Evolutionary conservation across 2,329 filamentous ascomycete genomes (phyloP), one percentile per base, ranked within the genome.

Genomic region (Botrytis pseudocinerea): DNA sequence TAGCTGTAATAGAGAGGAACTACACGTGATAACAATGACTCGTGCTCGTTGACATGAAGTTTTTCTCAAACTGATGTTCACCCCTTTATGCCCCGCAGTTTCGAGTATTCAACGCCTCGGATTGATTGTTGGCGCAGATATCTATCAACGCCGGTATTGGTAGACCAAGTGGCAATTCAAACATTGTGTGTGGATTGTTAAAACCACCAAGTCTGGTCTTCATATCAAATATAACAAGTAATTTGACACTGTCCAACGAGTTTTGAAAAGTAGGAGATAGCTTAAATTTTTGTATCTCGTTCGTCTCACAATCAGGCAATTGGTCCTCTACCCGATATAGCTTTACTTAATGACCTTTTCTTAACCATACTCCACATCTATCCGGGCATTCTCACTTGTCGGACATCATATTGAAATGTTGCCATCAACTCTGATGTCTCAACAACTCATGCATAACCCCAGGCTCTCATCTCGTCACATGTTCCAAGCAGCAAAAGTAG

Each of bases 81-180:
- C 25, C 12, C 12, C 25, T 54, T 54, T 7, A 8, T 16, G 5
- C 32, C 3, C 12, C 12, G 25, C 48, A 54, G 1, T 28, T 54
- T 54, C 14, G 7, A 28, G 25, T 5, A 54, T n/a, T 54, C 25
- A 54, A 28, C 14, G 48, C 12, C 25, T 54, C 25, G 25, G 48
- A 28, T 12, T 14, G 48, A 28, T 12, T 14, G 25, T n/a, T 51
- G 25, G 4, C 5, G 4, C 12, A 28, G 6, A 16, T 9, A 54
- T 28, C 25, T 28, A 7, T 1, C 12, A 54, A 28, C 1, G 8
- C 5, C 12, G 0, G 14, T 54, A 18, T 54, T 28, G n/a, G 51
- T 54, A 9, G 20, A 28, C 6, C 12, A 8, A n/a, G 1, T 14
- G 14, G 18, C 18, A 18, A 18, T 8, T 8, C 0, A 28, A 0